These are phyloP conservation scores for Elsinoe necatrix DNA, from an alignment of 2,329 filamentous ascomycete genomes.

Conservation along the genomic window DNA sequence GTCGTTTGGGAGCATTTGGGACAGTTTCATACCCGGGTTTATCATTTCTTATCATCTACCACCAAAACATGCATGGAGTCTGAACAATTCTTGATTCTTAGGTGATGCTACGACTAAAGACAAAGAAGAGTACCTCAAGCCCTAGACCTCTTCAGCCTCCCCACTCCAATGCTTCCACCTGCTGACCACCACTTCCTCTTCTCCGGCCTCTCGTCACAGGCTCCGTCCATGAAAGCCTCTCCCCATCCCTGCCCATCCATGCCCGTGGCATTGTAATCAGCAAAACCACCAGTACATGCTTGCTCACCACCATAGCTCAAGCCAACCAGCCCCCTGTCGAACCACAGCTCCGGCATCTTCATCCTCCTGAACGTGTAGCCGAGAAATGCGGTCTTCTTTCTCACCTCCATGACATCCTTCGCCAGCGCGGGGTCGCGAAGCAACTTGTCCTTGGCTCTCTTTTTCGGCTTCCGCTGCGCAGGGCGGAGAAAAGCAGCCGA, in stretches of 20 bases:
- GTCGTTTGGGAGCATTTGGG: neutral
- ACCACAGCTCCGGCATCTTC: conserved; percentile 13
- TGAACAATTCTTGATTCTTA: neutral
- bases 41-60: neutral
- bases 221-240: neutral
- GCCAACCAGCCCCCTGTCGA: neutral
- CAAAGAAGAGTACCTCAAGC: neutral
- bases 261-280: neutral
- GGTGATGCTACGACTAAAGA: neutral
- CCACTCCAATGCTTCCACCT: neutral
- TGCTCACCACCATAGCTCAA: neutral
- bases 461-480: conserved; percentile 54
- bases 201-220: neutral
- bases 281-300: neutral
- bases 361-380: conserved; percentile 76
- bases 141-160: neutral
- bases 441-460: conserved; percentile 74
- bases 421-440: conserved; percentile 64
- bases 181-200: neutral
- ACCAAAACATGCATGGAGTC: neutral
- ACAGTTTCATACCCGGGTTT: neutral
- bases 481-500: neutral
- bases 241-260: neutral
- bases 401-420: conserved; percentile 62
- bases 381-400: conserved; percentile 75